Base-by-base conservation (phyloP, 1,284 basidiomycete species). In the Leccinum fuscescens region DNA sequence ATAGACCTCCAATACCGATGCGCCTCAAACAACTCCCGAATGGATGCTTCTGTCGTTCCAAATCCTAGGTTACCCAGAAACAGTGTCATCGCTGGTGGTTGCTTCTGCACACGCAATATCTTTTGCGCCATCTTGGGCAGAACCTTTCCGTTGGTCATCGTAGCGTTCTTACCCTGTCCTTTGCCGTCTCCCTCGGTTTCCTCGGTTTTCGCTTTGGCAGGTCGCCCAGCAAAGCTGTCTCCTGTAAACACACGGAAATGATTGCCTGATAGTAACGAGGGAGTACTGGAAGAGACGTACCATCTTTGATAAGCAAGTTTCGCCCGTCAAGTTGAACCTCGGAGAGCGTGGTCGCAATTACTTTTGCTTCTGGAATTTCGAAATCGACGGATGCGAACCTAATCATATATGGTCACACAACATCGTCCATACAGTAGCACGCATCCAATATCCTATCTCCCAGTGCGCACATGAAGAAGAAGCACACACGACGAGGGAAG, bases 301-400 rank as follows among this genome's bases (percentile, higher is more conserved):
- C 94, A 65, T 93, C 88, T 81, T 99, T 99, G 67, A 99, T 98
- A 55, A 99, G 84, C 29, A 99, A 76, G 59, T 89, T 88, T 60
- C 97, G 82, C 2, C 96, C 96, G 48, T 95, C 85, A 6, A 98
- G 80, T 50, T 86, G 85, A 35, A 85, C 81, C 73, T 99, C 96
- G 8, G 92, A 93, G 50, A 92, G 78, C 0, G 86, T 80, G 60
- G 98, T 88, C 20, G 93, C 95, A 39, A 84, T 77, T 1, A 75
- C 73, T 69, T 96, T 92, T 17, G 85, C 86, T 33, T 93, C 92
- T 1, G 83, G 78, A 1, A 88, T 88, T 2, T 87, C 84, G 73
- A 99, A 95, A 77, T 99, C 96, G 62, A 98, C 88, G 77, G 98
- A 98, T 27, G 96, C 96, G 74, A 95, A 99, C 39, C 96, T 98